Evolutionary conservation across 2,329 filamentous ascomycete species (phyloP), one percentile per base, ranked within the genome.

Genomic region (Claviceps humidiphila): DNA sequence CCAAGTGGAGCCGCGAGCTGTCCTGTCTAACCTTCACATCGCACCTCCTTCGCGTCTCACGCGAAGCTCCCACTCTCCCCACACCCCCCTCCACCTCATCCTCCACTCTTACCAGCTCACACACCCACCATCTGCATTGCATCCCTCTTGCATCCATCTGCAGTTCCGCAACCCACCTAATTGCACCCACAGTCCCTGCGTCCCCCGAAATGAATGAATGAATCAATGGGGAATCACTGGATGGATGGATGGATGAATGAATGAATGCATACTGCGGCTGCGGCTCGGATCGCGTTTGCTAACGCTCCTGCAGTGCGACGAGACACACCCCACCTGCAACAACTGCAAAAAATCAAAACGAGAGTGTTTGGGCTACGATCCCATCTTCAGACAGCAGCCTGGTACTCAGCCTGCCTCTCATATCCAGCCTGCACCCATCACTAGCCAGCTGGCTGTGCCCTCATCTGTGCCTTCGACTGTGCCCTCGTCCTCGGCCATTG

Each of bases 311-410:
- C 30, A 96, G 93, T 98, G 93, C 72, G 93, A 97, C 79, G 93
- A 98, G 75, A 83, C 82, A 55, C 89, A 95, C 68, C 93, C 93
- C 22, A 83, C 85, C 55, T 98, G 93, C 75, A 84, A 89, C 71
- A 89, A 93, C 65, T 93, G 87, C 71, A 84, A 85, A 64, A 93
- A 93, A 68, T 89, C 85, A 59, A 93, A 91, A 71, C 86, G 87
- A 63, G 87, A 91, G 62, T 93, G 87, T 64, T 66, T 89, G 48
- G 87, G 87, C 52, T 93, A 93, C 78, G 87, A 93, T 63, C 87
- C 87, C 40, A 87, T 91, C 62, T 93, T 91, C 72, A 87, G 89
- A 69, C 79, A 79, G 58, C 79, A 84, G 34, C 77, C 85, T 47
- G 78, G 82, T 57, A 85, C 89, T 56, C 87, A 91, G 65, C 79